Conservation (phyloP, 2,329 filamentous ascomycete species). For the Hirsutella rhossiliensis region DNA sequence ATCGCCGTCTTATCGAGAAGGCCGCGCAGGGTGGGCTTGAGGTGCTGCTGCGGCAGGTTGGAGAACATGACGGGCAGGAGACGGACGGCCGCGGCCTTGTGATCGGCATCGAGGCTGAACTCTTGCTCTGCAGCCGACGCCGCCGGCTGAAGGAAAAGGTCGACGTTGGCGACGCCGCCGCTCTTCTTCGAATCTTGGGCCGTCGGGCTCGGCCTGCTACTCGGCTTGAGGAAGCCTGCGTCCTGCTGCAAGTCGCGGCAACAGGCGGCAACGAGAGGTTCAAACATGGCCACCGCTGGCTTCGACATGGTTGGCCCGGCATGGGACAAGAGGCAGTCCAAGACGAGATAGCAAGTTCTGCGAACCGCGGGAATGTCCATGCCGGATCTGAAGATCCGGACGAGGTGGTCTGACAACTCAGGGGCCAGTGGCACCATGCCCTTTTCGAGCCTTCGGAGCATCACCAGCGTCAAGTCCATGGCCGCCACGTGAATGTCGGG, state of each 20-base stretch:
- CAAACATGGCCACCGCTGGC: conserved; percentile 49
- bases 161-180: conserved; percentile 47
- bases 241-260: conserved; percentile 61
- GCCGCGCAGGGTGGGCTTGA: conserved; percentile 60
- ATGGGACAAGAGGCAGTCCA: conserved; percentile 44
- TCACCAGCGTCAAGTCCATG: conserved; percentile 46
- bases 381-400: conserved; percentile 55
- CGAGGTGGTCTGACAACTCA: conserved; percentile 56
- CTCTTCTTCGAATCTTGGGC: conserved; percentile 24
- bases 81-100: conserved; percentile 42
- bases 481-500: conserved; percentile 63
- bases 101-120: conserved; percentile 26
- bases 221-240: conserved; percentile 31
- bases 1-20: conserved; percentile 75
- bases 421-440: conserved; percentile 48
- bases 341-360: conserved; percentile 44
- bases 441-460: conserved; percentile 46
- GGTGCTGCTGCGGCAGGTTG: conserved; percentile 49
- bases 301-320: conserved; percentile 58
- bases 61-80: conserved; percentile 54
- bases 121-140: conserved; percentile 17
- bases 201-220: conserved; percentile 17
- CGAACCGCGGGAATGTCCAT: conserved; percentile 44
- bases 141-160: conserved; percentile 50
- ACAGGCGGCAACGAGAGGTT: conserved; percentile 50